Percentiles rank a stretch among this genome's conserved stretches.
Conservation (phyloP, 306 rosid genomes). For the Lathyrus oleraceus region DNA sequence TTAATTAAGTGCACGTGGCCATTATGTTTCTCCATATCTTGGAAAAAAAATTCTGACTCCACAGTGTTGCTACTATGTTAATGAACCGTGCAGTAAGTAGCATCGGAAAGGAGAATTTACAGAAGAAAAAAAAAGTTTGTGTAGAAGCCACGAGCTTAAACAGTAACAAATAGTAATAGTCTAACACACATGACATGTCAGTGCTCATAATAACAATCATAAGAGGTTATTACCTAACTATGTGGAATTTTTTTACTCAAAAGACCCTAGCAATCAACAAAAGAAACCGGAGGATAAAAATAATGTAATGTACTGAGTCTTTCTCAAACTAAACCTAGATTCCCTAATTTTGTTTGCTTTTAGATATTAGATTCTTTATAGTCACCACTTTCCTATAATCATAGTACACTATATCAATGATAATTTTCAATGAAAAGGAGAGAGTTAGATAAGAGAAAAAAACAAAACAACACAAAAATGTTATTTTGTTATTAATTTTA, state of each 20-base stretch:
- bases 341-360: neutral
- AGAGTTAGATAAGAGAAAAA: too few species aligned
- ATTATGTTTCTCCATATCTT: neutral
- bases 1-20: slow-evolving; percentile 19
- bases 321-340: neutral
- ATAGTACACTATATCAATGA: too few species aligned
- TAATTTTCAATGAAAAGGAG: too few species aligned
- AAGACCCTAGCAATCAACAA: neutral
- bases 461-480: too few species aligned
- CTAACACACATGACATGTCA: slow-evolving; percentile 15
- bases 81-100: slow-evolving; percentile 10
- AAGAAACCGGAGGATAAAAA: neutral
- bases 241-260: neutral
- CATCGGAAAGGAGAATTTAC: slow-evolving; percentile 24
- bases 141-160: slow-evolving; percentile 23
- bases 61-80: slow-evolving; percentile 4
- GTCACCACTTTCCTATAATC: too few species aligned
- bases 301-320: neutral
- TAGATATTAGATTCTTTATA: neutral
- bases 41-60: neutral
- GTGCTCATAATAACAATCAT: slow-evolving; percentile 9
- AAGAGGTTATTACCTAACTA: neutral
- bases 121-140: neutral
- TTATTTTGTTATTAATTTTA: too few species aligned
- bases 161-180: neutral